Percentiles rank a stretch among this genome's conserved stretches.
phyloP scores from a whole-genome alignment of 441 rosid species.

The Gossypium armourianum region DNA sequence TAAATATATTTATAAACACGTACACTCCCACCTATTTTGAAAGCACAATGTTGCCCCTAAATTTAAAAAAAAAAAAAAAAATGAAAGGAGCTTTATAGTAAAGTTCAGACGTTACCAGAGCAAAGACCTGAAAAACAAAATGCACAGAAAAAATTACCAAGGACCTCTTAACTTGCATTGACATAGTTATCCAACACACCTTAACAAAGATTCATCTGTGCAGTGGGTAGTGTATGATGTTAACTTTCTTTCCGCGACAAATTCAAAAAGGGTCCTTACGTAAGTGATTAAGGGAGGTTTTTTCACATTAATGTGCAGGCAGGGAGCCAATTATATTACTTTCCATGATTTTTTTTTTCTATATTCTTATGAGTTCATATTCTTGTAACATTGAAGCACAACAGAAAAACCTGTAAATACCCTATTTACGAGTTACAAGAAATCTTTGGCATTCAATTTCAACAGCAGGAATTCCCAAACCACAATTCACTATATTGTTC shows the following conservation, averaged over 20 bases:
- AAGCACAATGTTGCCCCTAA: background rate
- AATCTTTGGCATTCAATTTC: background rate
- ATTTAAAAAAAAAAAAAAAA: background rate
- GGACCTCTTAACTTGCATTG: background rate
- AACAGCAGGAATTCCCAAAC: background rate
- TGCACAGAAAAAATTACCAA: background rate
- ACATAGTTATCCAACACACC: background rate
- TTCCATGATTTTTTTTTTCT: background rate
- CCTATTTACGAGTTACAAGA: background rate
- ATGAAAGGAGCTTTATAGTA: background rate
- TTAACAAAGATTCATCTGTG: background rate
- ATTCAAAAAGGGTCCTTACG: background rate
- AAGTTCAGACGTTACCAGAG: background rate
- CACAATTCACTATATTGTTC: background rate
- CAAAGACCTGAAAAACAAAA: constrained; percentile 2
- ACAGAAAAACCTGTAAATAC: background rate
- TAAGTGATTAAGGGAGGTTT: background rate
- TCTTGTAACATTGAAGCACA: background rate
- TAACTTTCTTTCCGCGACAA: background rate
- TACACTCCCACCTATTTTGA: background rate
- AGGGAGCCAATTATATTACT: background rate
- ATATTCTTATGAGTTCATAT: background rate
- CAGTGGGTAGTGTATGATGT: background rate
- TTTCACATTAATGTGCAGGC: background rate
- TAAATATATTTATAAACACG: background rate